Conservation (phyloP, 176 grass and related monocot genomes). For the bread wheat (Triticum aestivum) region DNA sequence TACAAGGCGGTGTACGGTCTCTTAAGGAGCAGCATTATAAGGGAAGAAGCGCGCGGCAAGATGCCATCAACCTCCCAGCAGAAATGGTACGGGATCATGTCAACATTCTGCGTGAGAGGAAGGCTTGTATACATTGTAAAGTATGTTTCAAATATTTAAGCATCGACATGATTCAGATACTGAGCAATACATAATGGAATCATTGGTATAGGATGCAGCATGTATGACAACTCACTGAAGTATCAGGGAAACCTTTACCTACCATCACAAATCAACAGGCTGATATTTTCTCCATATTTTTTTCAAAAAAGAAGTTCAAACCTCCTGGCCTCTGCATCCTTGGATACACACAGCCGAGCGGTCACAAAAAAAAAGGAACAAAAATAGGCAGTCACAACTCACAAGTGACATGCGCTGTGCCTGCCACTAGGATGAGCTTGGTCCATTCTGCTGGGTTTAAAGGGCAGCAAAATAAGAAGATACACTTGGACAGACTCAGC, state of each 20-base stretch:
- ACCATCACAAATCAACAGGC: not conserved
- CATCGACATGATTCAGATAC: not conserved
- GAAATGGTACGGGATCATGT: not conserved
- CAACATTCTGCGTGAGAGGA: not conserved
- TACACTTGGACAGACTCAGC: too few relatives aligned
- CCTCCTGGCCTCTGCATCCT: too few relatives aligned
- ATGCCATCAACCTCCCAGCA: not conserved
- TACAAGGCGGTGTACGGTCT: not conserved
- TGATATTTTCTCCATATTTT: not conserved
- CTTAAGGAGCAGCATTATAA: not conserved
- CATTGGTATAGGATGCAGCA: not conserved
- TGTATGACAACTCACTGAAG: not conserved
- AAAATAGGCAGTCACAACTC: too few relatives aligned
- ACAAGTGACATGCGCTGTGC: too few relatives aligned
- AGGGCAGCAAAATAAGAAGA: too few relatives aligned
- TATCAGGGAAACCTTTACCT: not conserved
- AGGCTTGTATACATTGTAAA: not conserved
- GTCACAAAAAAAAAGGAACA: too few relatives aligned
- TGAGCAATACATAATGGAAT: not conserved
- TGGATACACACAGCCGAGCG: too few relatives aligned
- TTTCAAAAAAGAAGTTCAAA: too few relatives aligned
- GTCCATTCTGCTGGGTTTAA: too few relatives aligned
- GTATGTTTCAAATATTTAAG: not conserved
- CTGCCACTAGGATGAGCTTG: too few relatives aligned
- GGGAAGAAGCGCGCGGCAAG: not conserved